Evolutionary conservation across 192 early-diverging fungal genomes (phyloP), one percentile per base, ranked within the genome.

Genomic region (Oehlia diaphana): DNA sequence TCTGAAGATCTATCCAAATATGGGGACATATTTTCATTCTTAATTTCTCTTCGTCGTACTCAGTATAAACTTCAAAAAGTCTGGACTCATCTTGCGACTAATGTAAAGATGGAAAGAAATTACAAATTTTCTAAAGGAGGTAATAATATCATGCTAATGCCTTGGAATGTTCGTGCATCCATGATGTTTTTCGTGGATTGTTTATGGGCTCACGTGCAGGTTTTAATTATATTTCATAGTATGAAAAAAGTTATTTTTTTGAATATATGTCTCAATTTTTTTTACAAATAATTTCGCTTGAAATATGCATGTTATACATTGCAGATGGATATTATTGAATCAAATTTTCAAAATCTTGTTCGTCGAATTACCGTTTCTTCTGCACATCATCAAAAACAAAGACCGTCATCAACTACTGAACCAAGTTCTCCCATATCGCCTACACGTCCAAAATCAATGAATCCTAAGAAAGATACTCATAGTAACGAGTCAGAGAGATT

Each of bases 131-230:
- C 21, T 49, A 28, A 72, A 35, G 23, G 44, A 50, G 63, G 67
- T 33, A 63, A 63, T 2, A 63, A 75, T 49, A 26, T 9, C 31
- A 50, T 21, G 12, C 12, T 76, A 39, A 53, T 62, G 28, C 58
- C 47, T 58, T 70, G 91, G 84, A 64, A 83, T 12, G 72, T 92
- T 65, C 81, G 92, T 64, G 78, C 83, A 6, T 72, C 81, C 13
- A 94, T 94, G 92, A 79, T 89, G 62, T 92, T 91, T 84, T 92
- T 93, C 80, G 81, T 92, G 1, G 91, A 94, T 79, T 85, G 88
- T 65, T 73, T 94, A 35, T 94, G 93, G 92, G 82, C 82, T 8
- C 92, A 93, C 83, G 79, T 92, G 9, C 93, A 94, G 89, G 92
- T 94, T 83, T 35, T 19, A 37, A 23, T 67, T 33, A 49, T 66